Evolutionary conservation across 352 stramenopile species (phyloP).

Genomic region (Globisporangium paddicum): DNA sequence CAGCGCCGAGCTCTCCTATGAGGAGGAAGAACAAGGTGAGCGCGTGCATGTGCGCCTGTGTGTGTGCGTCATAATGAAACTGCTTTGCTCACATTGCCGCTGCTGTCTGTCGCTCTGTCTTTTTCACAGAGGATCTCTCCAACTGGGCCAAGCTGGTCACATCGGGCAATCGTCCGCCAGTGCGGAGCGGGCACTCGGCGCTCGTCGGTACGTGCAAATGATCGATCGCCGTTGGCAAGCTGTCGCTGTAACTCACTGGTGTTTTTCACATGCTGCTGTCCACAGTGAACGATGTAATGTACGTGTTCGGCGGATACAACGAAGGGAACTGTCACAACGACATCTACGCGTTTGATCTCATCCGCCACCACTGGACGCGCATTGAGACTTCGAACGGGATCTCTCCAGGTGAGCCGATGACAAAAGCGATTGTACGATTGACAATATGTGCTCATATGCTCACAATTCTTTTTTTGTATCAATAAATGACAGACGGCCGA

Average conservation of each 20-base stretch:
- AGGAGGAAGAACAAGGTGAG: constrained; percentile 52
- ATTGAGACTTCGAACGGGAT: constrained; percentile 76
- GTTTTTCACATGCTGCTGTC: not conserved
- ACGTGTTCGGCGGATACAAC: constrained; percentile 83
- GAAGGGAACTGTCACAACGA: constrained; percentile 85
- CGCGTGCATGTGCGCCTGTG: too few relatives aligned
- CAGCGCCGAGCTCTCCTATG: constrained; percentile 52
- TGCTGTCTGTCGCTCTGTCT: not conserved
- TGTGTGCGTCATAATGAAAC: not conserved
- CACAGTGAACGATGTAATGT: constrained; percentile 73
- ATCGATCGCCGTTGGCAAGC: not conserved
- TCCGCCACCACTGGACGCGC: constrained; percentile 74
- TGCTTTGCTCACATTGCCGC: not conserved
- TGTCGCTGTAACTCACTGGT: not conserved
- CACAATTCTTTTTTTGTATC: not conserved
- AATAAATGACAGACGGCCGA: constrained; percentile 37
- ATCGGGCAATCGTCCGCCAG: constrained; percentile 61
- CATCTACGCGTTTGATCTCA: constrained; percentile 75
- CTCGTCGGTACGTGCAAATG: constrained; percentile 47
- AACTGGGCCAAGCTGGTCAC: constrained; percentile 76
- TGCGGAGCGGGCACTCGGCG: constrained; percentile 77
- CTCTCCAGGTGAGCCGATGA: constrained; percentile 39
- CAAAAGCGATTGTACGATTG: not conserved
- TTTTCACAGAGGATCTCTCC: constrained; percentile 35
- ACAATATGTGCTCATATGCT: not conserved